Conservation (phyloP, 2,329 filamentous ascomycete species). For the Chrysoporthe deuterocubensis region DNA sequence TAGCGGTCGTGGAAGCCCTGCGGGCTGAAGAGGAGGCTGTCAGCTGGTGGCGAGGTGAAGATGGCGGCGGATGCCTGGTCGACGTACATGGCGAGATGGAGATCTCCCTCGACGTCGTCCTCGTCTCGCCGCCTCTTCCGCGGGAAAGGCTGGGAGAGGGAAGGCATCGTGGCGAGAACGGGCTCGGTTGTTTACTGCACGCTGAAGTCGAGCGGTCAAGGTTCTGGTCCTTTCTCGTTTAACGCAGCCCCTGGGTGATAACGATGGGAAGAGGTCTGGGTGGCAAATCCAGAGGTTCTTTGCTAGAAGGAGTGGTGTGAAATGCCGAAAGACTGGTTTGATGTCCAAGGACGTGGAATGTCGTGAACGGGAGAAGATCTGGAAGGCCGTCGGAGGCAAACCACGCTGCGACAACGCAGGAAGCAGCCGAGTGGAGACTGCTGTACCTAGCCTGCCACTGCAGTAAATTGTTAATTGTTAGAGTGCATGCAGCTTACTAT, state of each 20-base stretch:
- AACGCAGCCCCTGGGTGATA: too few species aligned
- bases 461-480: neutral
- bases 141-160: slow-evolving; percentile 22
- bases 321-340: neutral
- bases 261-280: neutral
- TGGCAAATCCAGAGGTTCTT: neutral
- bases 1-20: slow-evolving; percentile 18
- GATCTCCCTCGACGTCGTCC: slow-evolving; percentile 20
- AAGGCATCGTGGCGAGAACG: slow-evolving; percentile 21
- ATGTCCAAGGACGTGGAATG: neutral
- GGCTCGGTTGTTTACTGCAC: neutral
- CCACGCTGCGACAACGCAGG: neutral
- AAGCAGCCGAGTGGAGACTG: neutral
- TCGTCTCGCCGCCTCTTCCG: slow-evolving; percentile 28
- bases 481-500: slow-evolving; percentile 2
- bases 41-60: slow-evolving; percentile 19
- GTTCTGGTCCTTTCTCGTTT: neutral
- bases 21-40: slow-evolving; percentile 23
- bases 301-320: neutral
- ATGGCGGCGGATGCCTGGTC: neutral
- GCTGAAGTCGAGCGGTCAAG: neutral
- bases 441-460: neutral
- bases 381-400: too few species aligned
- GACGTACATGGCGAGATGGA: slow-evolving; percentile 26
- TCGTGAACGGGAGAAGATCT: neutral